A percentile compares a stretch with the other conserved stretches of the same genome.
phyloP scores from a whole-genome alignment of 2,329 filamentous ascomycete genomes.

The Botryotinia globosa region DNA sequence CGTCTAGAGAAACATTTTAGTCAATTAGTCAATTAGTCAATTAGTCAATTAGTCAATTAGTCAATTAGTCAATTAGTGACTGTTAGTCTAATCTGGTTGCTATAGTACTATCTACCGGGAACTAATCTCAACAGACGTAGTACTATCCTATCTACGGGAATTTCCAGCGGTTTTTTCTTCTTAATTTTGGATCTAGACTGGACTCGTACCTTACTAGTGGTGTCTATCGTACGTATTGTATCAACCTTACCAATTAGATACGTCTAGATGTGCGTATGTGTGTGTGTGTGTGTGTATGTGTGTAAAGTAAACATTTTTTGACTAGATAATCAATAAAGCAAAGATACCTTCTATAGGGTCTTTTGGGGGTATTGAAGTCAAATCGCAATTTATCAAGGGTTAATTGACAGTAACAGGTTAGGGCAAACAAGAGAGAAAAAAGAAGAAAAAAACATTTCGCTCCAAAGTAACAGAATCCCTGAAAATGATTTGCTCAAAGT shows the following conservation, averaged over 20 bases:
- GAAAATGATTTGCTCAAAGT: conserved; percentile 12
- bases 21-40: no score
- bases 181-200: neutral
- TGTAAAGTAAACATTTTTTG: neutral
- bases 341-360: neutral
- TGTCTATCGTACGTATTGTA: neutral
- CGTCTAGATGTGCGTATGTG: neutral
- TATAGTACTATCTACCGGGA: conserved; percentile 1
- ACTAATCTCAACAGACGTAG: neutral
- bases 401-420: neutral
- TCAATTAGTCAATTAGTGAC: neutral
- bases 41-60: neutral
- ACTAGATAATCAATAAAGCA: neutral
- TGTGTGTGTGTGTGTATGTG: neutral
- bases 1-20: conserved; percentile 6
- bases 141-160: neutral
- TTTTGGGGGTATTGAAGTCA: conserved; percentile 12
- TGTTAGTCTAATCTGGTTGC: neutral
- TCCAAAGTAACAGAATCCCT: neutral
- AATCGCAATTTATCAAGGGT: neutral
- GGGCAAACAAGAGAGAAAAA: neutral
- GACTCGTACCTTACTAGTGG: neutral
- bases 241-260: neutral
- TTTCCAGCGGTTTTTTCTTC: neutral
- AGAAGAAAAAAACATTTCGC: neutral